Conservation (phyloP, 495 filamentous ascomycete genomes). For the Zalerion maritima region DNA sequence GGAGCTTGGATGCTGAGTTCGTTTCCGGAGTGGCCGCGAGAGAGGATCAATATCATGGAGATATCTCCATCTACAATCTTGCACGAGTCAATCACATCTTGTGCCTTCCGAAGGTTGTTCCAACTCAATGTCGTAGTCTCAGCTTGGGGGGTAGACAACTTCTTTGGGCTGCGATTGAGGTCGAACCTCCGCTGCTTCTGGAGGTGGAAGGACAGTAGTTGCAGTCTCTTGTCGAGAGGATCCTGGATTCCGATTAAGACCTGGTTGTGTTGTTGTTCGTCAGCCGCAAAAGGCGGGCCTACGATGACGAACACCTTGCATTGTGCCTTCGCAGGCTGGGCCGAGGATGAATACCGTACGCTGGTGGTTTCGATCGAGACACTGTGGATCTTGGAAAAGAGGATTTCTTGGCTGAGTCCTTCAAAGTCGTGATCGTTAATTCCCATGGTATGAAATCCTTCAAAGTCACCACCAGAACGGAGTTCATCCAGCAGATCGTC, state of each 20-base stretch:
- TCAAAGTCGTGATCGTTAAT: constrained; percentile 53
- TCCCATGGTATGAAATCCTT: constrained; percentile 55
- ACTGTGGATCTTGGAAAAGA: constrained; percentile 58
- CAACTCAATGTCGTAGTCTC: no score
- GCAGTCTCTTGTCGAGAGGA: constrained; percentile 45
- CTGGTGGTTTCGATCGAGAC: constrained; percentile 49
- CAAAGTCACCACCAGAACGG: constrained; percentile 40
- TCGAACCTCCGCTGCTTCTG: constrained; percentile 17
- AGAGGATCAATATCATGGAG: constrained; percentile 55
- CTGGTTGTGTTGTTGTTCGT: constrained; percentile 32
- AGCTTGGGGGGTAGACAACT: constrained; percentile 14
- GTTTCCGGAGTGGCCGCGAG: constrained; percentile 43
- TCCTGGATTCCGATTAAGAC: constrained; percentile 58
- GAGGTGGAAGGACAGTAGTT: constrained; percentile 47
- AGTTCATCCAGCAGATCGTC: constrained; percentile 64
- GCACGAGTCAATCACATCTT: constrained; percentile 59
- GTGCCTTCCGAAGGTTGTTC: constrained; percentile 32
- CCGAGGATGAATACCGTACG: constrained; percentile 39
- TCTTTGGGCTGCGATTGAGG: constrained; percentile 7
- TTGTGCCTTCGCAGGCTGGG: constrained; percentile 29
- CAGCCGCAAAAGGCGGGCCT: constrained; percentile 38
- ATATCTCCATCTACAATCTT: constrained; percentile 54
- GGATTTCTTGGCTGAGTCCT: constrained; percentile 56
- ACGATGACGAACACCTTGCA: constrained; percentile 51
- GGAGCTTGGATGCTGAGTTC: constrained; percentile 61